These are phyloP conservation scores for Termitomyces sp. DNA, from an alignment of 768 basidiomycete species.

Conservation along the genomic window DNA sequence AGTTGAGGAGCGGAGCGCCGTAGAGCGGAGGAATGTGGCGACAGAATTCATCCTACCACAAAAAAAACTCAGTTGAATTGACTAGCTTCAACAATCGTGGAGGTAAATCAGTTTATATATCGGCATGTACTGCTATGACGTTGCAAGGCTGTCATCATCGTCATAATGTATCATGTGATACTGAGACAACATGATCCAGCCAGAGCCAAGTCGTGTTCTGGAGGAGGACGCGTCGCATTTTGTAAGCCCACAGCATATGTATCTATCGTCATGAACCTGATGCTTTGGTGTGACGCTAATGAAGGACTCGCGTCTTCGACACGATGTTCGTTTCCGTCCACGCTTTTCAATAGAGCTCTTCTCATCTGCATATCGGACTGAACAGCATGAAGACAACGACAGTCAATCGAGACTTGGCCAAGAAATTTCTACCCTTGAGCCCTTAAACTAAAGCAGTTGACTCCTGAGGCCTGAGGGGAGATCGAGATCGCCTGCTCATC, in stretches of 20 bases:
- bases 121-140: constrained; percentile 3
- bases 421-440: neutral
- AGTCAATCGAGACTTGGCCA: neutral
- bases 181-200: neutral
- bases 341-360: neutral
- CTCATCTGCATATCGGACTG: neutral
- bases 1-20: constrained; percentile 8
- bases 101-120: neutral
- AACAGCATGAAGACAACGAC: neutral
- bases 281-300: neutral
- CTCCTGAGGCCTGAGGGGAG: neutral
- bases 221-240: neutral
- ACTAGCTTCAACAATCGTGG: neutral
- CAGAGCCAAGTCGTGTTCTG: neutral
- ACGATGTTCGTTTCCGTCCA: neutral
- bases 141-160: constrained; percentile 4
- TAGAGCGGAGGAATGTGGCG: constrained; percentile 6
- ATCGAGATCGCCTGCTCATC: neutral
- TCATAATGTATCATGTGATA: constrained; percentile 8
- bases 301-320: neutral
- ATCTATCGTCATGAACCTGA: neutral
- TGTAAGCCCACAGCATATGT: neutral
- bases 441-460: neutral
- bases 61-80: neutral
- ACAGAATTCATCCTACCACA: constrained; percentile 9